phyloP scores from a whole-genome alignment of 2,329 filamentous ascomycete species.

The Xylaria sp. region DNA sequence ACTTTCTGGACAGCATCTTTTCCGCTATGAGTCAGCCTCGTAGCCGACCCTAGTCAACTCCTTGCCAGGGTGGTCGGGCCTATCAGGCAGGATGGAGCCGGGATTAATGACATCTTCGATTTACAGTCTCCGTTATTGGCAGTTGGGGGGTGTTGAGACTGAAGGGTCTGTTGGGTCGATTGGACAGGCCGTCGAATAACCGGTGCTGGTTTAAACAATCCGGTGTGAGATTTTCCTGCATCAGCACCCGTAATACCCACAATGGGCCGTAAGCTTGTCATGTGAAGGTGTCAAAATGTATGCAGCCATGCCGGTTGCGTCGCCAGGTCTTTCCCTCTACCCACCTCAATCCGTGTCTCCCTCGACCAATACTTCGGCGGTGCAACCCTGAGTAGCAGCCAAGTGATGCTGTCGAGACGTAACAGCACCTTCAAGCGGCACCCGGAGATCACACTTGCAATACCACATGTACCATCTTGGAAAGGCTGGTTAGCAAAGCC shows the following conservation, averaged over 20 bases:
- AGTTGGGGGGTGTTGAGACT: constrained; percentile 30
- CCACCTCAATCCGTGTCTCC: constrained; percentile 26
- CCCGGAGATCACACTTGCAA: constrained; percentile 18
- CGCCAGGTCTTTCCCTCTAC: constrained; percentile 39
- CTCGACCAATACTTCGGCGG: constrained; percentile 25
- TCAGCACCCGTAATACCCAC: constrained; percentile 25
- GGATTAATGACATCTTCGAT: constrained; percentile 32
- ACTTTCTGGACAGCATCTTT: constrained; percentile 14
- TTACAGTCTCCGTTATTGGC: constrained; percentile 20
- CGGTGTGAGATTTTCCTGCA: constrained; percentile 49
- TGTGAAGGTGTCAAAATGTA: constrained; percentile 37
- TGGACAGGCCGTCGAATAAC: constrained; percentile 42
- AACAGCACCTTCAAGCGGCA: constrained; percentile 14
- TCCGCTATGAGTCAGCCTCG: constrained; percentile 32
- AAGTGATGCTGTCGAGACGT: constrained; percentile 30
- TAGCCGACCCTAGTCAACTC: constrained; percentile 26
- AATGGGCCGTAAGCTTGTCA: constrained; percentile 28
- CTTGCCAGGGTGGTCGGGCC: constrained; percentile 33
- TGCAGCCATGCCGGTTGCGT: constrained; percentile 42
- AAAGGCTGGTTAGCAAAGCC: constrained; percentile 17
- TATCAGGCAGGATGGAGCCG: constrained; percentile 32
- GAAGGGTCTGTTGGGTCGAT: constrained; percentile 37
- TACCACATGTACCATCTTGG: constrained; percentile 14
- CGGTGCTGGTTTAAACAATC: constrained; percentile 44
- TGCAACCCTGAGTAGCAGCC: constrained; percentile 34